Percentiles rank a stretch among this genome's conserved stretches.
Evolutionary conservation across 1,139 yeast genomes (phyloP).

Genomic region (Debaryomyces singareniensis): DNA sequence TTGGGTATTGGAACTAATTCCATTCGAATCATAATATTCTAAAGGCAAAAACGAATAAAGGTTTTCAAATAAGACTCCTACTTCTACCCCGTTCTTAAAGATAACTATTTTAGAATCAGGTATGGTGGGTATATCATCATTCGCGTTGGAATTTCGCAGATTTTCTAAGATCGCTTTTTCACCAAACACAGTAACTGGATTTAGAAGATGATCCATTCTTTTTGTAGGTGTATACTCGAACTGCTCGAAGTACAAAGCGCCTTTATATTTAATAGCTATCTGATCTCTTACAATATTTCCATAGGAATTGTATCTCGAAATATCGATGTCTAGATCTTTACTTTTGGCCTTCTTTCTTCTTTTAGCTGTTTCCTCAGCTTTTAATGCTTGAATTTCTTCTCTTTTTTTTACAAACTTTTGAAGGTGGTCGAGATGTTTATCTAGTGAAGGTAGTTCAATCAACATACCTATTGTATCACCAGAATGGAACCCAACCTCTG

Average conservation of each 20-base stretch:
- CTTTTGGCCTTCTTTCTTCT: conserved; percentile 11
- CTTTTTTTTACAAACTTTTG: conserved; percentile 12
- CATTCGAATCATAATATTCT: conserved; percentile 22
- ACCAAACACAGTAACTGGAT: conserved; percentile 68
- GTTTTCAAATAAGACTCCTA: conserved; percentile 62
- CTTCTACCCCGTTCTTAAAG: conserved; percentile 67
- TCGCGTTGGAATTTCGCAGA: conserved; percentile 17
- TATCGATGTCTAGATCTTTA: conserved; percentile 11
- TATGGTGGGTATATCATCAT: conserved; percentile 32
- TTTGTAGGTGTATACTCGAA: conserved; percentile 77
- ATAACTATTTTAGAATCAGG: conserved; percentile 57
- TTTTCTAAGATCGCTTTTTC: conserved; percentile 46
- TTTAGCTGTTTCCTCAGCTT: conserved; percentile 8
- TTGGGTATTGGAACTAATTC: conserved; percentile 25
- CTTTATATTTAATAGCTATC: conserved; percentile 80
- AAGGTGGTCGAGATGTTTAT: conserved; percentile 31
- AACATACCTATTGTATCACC: conserved; percentile 85
- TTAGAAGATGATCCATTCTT: conserved; percentile 66
- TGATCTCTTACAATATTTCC: conserved; percentile 65
- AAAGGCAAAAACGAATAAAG: conserved; percentile 72
- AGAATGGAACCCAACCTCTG: conserved; percentile 42
- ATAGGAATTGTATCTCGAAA: conserved; percentile 15
- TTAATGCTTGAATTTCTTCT: conserved; percentile 7
- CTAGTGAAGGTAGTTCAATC: conserved; percentile 58
- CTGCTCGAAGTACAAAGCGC: conserved; percentile 75